phyloP scores from a whole-genome alignment of 306 rosid species.

The Prunus davidiana region DNA sequence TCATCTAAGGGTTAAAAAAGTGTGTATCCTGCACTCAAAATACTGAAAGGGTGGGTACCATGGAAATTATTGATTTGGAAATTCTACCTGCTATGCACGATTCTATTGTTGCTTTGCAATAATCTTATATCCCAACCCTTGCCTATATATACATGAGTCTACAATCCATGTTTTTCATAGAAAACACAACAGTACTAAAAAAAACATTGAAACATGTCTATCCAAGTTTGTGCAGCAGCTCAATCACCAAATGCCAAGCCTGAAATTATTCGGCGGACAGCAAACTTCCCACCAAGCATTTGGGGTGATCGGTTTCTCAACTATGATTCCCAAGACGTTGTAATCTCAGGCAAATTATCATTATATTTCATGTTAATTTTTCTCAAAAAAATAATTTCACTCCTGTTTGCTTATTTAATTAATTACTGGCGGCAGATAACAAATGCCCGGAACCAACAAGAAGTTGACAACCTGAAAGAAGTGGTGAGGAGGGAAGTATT shows the following conservation, averaged over 20 bases:
- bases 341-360: neutral
- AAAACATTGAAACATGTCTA: neutral
- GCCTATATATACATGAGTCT: neutral
- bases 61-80: no score
- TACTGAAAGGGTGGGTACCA: no score
- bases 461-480: neutral
- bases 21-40: no score
- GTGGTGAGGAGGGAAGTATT: no score
- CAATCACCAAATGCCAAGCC: neutral
- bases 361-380: no score
- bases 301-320: slow-evolving; percentile 25
- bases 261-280: slow-evolving; percentile 4
- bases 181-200: neutral
- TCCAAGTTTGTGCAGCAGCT: neutral
- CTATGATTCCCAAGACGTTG: neutral
- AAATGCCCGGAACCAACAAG: neutral
- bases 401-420: neutral
- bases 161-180: neutral
- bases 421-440: neutral
- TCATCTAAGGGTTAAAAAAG: no score
- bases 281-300: slow-evolving; percentile 21
- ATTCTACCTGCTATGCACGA: no score
- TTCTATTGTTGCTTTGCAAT: no score
- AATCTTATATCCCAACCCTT: neutral
- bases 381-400: neutral